Evolutionary conservation across 805 yeast species (phyloP).

Genomic region (Spathaspora passalidarum): DNA sequence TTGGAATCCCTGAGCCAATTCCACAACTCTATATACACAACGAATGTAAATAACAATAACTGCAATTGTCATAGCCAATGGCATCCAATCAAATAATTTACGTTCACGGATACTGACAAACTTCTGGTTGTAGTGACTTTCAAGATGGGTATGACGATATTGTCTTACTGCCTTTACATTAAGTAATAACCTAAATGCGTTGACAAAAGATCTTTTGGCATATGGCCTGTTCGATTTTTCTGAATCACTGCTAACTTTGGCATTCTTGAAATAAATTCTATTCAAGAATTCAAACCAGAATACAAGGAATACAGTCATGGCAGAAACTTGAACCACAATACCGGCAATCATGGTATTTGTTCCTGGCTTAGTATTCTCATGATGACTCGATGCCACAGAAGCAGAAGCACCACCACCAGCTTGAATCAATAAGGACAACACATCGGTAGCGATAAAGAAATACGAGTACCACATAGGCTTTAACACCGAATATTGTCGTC

Average conservation of each 20-base stretch:
- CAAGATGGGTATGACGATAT: constrained; percentile 23
- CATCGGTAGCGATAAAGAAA: constrained; percentile 36
- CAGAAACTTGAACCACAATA: constrained; percentile 33
- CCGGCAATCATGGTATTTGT: constrained; percentile 38
- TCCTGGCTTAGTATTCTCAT: constrained; percentile 27
- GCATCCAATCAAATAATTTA: constrained; percentile 28
- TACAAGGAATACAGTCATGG: constrained; percentile 34
- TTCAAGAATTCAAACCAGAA: constrained; percentile 37
- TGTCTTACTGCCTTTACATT: constrained; percentile 21
- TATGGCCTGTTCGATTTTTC: constrained; percentile 13
- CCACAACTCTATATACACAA: constrained; percentile 40
- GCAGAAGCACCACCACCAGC: constrained; percentile 38
- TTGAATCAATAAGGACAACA: constrained; percentile 35
- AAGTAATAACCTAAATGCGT: constrained; percentile 26
- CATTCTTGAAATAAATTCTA: constrained; percentile 28
- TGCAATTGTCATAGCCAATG: constrained; percentile 31
- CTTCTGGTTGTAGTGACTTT: constrained; percentile 26
- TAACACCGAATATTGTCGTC: constrained; percentile 33
- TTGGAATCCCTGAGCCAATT: constrained; percentile 34
- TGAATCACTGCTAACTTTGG: constrained; percentile 3
- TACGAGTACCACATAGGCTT: constrained; percentile 45
- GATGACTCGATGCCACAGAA: constrained; percentile 22
- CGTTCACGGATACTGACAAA: constrained; percentile 21
- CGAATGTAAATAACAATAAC: constrained; percentile 33
- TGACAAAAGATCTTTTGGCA: constrained; percentile 19